phyloP scores from a whole-genome alignment of 805 yeast species.

The Ogataea corticis region DNA sequence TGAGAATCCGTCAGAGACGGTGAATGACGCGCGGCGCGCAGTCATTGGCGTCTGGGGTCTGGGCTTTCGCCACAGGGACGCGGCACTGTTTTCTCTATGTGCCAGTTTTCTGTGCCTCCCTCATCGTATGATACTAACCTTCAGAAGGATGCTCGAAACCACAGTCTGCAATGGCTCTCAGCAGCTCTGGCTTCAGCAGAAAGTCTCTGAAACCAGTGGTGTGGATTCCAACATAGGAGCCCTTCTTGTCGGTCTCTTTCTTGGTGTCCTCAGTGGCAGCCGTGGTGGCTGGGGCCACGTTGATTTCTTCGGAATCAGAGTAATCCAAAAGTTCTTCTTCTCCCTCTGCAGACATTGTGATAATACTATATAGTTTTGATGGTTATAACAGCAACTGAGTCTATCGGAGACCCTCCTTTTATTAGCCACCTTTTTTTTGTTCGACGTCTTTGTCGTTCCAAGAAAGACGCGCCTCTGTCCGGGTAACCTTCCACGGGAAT shows the following conservation, averaged over 20 bases:
- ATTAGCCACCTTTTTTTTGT: neutral
- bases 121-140: conserved; percentile 60
- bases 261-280: conserved; percentile 42
- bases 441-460: conserved; percentile 2
- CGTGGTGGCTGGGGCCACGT: conserved; percentile 60
- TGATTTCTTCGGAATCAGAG: conserved; percentile 96
- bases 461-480: conserved; percentile 8
- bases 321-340: conserved; percentile 99
- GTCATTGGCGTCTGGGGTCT: too few relatives aligned
- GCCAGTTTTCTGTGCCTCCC: conserved; percentile 4
- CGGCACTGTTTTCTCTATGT: neutral
- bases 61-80: neutral
- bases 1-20: too few relatives aligned
- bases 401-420: neutral
- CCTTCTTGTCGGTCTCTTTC: conserved; percentile 81
- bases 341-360: conserved; percentile 84
- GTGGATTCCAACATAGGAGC: conserved; percentile 97
- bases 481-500: conserved; percentile 12
- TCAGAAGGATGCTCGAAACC: conserved; percentile 99
- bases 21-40: too few relatives aligned
- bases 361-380: conserved; percentile 1
- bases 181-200: conserved; percentile 91
- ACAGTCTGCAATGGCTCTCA: conserved; percentile 97
- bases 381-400: neutral
- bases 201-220: conserved; percentile 99